A percentile compares a stretch with the other conserved stretches of the same genome.
These are phyloP conservation scores for Termitomyces sp. DNA, from an alignment of 768 basidiomycete genomes.

Conservation along the genomic window DNA sequence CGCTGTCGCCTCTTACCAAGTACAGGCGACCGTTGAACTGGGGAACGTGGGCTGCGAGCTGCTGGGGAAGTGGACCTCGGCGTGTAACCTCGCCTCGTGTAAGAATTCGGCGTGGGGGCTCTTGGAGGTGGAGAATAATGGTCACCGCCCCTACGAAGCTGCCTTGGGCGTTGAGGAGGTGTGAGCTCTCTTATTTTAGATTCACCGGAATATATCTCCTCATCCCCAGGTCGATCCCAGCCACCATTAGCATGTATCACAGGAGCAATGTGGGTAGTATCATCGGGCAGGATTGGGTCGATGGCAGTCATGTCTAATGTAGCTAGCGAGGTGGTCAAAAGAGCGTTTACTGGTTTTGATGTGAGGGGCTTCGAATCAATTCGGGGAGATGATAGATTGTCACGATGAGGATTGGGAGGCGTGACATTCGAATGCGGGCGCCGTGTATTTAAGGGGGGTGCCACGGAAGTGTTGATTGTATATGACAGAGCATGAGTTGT, in stretches of 20 bases:
- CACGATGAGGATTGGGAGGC: constrained; percentile 5
- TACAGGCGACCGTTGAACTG: background rate
- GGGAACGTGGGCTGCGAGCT: background rate
- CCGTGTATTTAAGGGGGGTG: background rate
- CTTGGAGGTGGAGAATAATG: constrained; percentile 17
- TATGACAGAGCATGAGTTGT: background rate
- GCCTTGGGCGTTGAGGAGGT: background rate
- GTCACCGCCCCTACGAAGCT: constrained; percentile 5
- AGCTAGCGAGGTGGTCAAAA: background rate
- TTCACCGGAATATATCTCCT: background rate
- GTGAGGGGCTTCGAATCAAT: background rate
- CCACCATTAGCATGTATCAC: constrained; percentile 9
- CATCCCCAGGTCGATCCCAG: constrained; percentile 15
- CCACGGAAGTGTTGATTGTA: background rate
- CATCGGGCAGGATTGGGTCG: constrained; percentile 2
- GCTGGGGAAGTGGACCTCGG: background rate
- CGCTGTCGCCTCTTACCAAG: constrained; percentile 20
- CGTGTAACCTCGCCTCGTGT: background rate
- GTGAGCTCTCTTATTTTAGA: background rate
- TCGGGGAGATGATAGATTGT: background rate
- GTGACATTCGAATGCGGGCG: background rate
- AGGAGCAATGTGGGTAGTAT: constrained; percentile 13
- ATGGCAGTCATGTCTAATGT: background rate
- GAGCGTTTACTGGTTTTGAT: background rate
- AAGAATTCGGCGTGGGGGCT: background rate